phyloP scores from a whole-genome alignment of 257 asterid genomes.

The Rauvolfia tetraphylla region DNA sequence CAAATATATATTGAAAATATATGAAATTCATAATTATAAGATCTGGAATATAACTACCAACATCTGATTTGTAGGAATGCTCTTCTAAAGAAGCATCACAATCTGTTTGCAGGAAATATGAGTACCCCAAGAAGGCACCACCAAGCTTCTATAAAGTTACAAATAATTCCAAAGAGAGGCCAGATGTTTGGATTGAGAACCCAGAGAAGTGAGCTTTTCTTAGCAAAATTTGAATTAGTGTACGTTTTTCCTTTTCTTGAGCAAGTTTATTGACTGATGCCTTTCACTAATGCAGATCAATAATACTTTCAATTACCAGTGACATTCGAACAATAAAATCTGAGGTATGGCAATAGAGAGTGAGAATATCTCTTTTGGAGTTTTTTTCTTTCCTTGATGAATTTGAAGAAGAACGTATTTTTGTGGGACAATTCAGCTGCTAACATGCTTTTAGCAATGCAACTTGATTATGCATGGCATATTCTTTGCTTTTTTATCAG shows the following conservation, averaged over 20 bases:
- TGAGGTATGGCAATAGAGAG: conserved; percentile 52
- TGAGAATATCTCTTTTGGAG: conserved; percentile 2
- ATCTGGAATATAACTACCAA: too few relatives aligned
- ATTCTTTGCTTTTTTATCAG: background rate
- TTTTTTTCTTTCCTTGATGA: background rate
- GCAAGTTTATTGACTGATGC: conserved; percentile 24
- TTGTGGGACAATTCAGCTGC: background rate
- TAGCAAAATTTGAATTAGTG: conserved; percentile 4
- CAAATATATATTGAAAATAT: background rate
- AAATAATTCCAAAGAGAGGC: conserved; percentile 91
- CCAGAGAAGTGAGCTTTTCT: conserved; percentile 74
- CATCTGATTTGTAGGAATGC: background rate
- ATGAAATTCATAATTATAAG: background rate
- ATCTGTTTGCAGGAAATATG: conserved; percentile 60
- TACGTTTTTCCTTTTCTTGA: background rate
- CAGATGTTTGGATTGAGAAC: conserved; percentile 98
- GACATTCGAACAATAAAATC: conserved; percentile 94
- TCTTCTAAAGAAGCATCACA: background rate
- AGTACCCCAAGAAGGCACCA: conserved; percentile 79
- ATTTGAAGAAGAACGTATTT: background rate
- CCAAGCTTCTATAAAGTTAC: conserved; percentile 95
- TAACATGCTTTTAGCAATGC: background rate
- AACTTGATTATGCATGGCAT: background rate
- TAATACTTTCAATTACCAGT: conserved; percentile 85
- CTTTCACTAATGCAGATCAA: conserved; percentile 51